phyloP scores from a whole-genome alignment of 192 early-diverging fungal genomes.

The Coemansia sp. region DNA sequence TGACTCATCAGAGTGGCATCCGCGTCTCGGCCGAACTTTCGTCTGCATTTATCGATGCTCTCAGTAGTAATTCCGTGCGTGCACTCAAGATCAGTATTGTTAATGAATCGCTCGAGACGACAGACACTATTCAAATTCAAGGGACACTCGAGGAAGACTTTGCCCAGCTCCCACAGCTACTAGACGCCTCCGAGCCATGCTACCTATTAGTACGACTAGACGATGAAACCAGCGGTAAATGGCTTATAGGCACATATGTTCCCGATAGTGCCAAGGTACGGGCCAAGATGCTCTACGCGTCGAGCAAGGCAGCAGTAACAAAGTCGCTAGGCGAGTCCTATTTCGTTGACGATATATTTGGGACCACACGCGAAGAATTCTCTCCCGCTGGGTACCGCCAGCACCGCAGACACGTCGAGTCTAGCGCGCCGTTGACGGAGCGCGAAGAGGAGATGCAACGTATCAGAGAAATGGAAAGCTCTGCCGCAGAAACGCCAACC shows the following conservation, averaged over 20 bases:
- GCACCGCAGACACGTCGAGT: constrained; percentile 48
- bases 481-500: constrained; percentile 13
- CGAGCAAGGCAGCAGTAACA: constrained; percentile 76
- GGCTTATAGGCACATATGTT: constrained; percentile 81
- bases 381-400: constrained; percentile 29
- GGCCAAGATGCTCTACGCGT: constrained; percentile 95
- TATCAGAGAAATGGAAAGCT: constrained; percentile 36
- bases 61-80: constrained; percentile 34
- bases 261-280: constrained; percentile 83
- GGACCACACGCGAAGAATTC: constrained; percentile 59
- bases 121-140: constrained; percentile 34
- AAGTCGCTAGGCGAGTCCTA: constrained; percentile 81
- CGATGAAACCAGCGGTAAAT: constrained; percentile 53
- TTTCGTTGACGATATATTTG: constrained; percentile 86
- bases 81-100: constrained; percentile 58
- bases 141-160: constrained; percentile 64
- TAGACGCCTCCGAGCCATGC: constrained; percentile 63
- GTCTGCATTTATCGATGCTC: constrained; percentile 24
- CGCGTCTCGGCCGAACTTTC: constrained; percentile 35
- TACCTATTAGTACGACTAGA: constrained; percentile 73
- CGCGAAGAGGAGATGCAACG: constrained; percentile 80
- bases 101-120: constrained; percentile 54
- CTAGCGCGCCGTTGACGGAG: constrained; percentile 82
- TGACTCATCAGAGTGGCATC: constrained; percentile 57
- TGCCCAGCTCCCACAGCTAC: constrained; percentile 48